Base-by-base conservation (phyloP, 257 asterid species). In the Nicotiana tomentosiformis region DNA sequence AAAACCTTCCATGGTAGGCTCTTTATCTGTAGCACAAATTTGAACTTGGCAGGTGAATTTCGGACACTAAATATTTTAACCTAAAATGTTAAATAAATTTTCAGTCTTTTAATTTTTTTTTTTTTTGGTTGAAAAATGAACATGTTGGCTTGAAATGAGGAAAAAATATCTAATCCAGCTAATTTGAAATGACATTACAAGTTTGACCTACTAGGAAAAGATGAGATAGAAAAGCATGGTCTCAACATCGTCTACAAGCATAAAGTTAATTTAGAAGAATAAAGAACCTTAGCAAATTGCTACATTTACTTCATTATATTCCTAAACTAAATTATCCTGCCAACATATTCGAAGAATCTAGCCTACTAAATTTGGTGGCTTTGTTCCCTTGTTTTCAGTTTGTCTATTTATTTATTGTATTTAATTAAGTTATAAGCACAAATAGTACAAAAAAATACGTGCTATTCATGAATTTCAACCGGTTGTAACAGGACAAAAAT, bases 281-380 rank as follows among this genome's bases (percentile, higher is more conserved):
- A 14, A 72, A 72, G 79, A 72, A 72, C 32, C 78, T 20, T 72
- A 72, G 78, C 60, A 12, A 72, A 46, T 43, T 72, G 61, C 78
- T 23, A 72, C 30, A 72, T 72, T 46, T 72, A 72, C 49, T 46
- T 20, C 39, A 72, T 39, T 39, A 39, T 39, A 39, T 72, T 74
- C 61, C 11, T 70, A 43, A 43, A 46, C 15, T 14, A 74, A 46
- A 49, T 74, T 74, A 74, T 74, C 80, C 29, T 26, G 62, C 43
- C 23, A 74, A 23, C 49, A 74, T 74, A 74, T 74, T 74, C 79
- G 12, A 2, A 35, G 62, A 74, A 74, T 74, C 79, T 74, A 15
- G 39, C 79, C 62, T 74, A 49, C 62, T 12, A 74, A 14, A 74
- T 49, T 74, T 74, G 14, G 7, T 46, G 14, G 39, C 26, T 49